Base-by-base conservation (phyloP, 2,329 filamentous ascomycete genomes). In the Colletotrichum somersetense region DNA sequence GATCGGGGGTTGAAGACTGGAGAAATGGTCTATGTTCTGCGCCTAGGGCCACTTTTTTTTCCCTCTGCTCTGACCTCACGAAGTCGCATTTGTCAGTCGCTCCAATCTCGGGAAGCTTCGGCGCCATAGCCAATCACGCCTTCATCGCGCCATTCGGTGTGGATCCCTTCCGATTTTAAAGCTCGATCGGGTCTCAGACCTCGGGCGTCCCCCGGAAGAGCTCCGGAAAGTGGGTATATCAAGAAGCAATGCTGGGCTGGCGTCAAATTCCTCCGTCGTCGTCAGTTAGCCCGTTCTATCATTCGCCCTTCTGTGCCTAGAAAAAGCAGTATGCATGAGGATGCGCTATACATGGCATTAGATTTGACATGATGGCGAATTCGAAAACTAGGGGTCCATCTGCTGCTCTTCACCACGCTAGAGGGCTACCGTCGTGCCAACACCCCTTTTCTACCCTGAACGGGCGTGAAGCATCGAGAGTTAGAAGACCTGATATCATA, bases 361-460 rank as follows among this genome's bases (percentile, higher is more conserved):
- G 14, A 20, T 26, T 26, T 53, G 50, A 3, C 23, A 26, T 5
- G 44, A 7, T 46, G 8, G 78, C 16, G 75, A 78, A 55, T 62
- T 80, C 20, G 74, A 78, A 3, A 76, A 72, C 7, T 75, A 77
- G 63, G 74, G 74, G 6, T 65, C 72, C 26, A 74, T 79, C 3
- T 80, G 78, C 62, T 73, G 11, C 55, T 75, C 46, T 79, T 80
- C 57, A 74, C 74, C 7, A 66, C 69, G 10, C 66, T 80, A 12
- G 78, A 77, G 6, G 69, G 75, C 44, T 79, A 79, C 66, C 74
- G 79, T 5, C 76, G 75, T 67, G 77, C 79, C 1, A 80, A 42
- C 74, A 78, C 62, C 66, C 75, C 10, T 79, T 80, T 38, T 78
- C 75, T 11, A 11, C 30, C 8, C 14, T 12, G 61, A 38, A n/a